Conservation (phyloP, 148 eudicot genomes). For the Rhododendron molle region DNA sequence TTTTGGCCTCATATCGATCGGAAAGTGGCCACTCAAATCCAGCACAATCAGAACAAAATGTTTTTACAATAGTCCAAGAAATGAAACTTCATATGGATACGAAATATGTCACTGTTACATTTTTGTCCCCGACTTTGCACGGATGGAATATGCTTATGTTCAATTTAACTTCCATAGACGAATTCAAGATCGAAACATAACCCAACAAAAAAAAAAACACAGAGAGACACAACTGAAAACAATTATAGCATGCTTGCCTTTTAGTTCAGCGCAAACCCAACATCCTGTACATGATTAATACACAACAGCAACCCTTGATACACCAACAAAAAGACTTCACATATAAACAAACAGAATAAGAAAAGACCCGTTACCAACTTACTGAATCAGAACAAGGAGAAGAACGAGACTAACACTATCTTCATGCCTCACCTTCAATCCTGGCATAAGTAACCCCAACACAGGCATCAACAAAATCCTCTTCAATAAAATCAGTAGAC, state of each 20-base stretch:
- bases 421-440: slow-evolving; percentile 45
- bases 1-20: background rate
- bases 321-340: background rate
- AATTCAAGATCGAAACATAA: background rate
- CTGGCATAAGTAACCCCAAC: slow-evolving; percentile 73
- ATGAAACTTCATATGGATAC: background rate
- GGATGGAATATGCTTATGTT: too few relatives aligned
- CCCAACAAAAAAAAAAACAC: background rate
- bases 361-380: background rate
- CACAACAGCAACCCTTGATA: background rate
- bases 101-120: background rate
- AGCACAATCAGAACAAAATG: background rate
- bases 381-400: too few relatives aligned
- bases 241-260: background rate
- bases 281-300: background rate
- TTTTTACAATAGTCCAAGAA: background rate
- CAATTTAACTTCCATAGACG: too few relatives aligned
- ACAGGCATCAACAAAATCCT: slow-evolving; percentile 87
- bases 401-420: background rate
- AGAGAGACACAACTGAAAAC: background rate
- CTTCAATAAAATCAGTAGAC: slow-evolving; percentile 82
- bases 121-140: background rate
- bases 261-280: background rate
- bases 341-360: background rate
- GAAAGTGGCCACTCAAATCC: background rate